Base-by-base conservation (phyloP, 257 asterid genomes). In the Scutellaria minor region DNA sequence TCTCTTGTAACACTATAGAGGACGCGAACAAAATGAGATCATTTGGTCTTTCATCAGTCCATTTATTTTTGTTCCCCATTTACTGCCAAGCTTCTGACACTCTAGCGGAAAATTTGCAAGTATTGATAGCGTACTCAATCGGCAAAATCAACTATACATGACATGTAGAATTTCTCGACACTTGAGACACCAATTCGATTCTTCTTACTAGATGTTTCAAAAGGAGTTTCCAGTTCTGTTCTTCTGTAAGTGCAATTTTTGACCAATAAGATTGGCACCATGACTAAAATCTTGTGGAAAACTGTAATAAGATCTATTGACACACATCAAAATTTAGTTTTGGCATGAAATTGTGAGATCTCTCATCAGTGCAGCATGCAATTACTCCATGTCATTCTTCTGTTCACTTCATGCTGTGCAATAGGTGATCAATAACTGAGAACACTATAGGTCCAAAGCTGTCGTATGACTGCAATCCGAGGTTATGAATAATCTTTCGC, bases 301-400 rank as follows among this genome's bases (percentile, higher is more conserved):
- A 20, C 35, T 22, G 39, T 9, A 7, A 31, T 20, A 54, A 54
- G 59, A 18, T 55, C 39, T 22, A 31, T 55, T 55, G 24, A 5
- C 7, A 7, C 24, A 18, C 39, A 9, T 9, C 61, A 55, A 18
- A 52, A 7, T 18, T 52, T 14, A 14, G 31, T 27, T 52, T 52
- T 52, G 20, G 58, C 58, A 14, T 52, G 31, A 52, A 0, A 31
- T 31, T 31, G 37, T 31, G 37, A 31, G 37, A 31, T 31, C 37
- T 31, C 37, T 3, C 37, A 31, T 31, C 37, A 31, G 37, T 24
- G 37, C 37, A 2, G 37, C 8, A 44, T 64, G 58, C 62, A 20
- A 15, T 61, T 20, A 52, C 70, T 47, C 68, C 50, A 47, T 64
- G 37, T 70, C 63, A 41, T 54, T 15, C 41, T 59, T 65, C 20